These are phyloP conservation scores for Pestalotiopsis sp. DNA, from an alignment of 2,329 filamentous ascomycete genomes.

Conservation along the genomic window DNA sequence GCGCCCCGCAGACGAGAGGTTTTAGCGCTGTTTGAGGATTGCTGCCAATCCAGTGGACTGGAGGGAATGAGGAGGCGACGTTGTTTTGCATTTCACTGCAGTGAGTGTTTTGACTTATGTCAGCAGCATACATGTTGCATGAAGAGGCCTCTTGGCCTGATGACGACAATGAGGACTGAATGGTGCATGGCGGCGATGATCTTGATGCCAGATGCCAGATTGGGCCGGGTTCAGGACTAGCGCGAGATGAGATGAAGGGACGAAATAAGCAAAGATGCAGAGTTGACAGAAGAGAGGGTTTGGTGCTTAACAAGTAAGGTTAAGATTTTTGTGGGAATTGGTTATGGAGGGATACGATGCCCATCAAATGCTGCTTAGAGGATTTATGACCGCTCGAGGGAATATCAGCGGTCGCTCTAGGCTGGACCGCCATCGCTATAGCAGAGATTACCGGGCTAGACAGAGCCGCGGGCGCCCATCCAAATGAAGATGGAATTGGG, in stretches of 20 bases:
- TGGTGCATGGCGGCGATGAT: background rate
- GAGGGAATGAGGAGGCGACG: background rate
- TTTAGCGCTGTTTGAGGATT: background rate
- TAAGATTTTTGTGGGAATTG: constrained; percentile 3
- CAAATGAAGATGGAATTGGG: background rate
- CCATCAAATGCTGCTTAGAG: background rate
- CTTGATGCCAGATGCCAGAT: background rate
- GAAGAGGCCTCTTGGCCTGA: background rate
- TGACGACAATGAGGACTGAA: background rate
- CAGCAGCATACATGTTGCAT: background rate
- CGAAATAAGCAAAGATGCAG: background rate
- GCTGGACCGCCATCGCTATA: background rate
- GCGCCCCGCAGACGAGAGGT: background rate
- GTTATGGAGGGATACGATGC: background rate
- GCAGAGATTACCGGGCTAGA: background rate
- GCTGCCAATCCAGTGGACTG: background rate
- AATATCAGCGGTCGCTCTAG: background rate
- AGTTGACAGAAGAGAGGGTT: background rate
- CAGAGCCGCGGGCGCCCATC: background rate
- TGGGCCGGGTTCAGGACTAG: background rate
- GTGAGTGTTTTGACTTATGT: background rate
- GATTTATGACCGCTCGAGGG: background rate
- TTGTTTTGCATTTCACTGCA: background rate
- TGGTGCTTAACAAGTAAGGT: constrained; percentile 8
- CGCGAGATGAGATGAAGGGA: background rate